phyloP scores from a whole-genome alignment of 257 asterid genomes.

The Nicotiana knightiana region DNA sequence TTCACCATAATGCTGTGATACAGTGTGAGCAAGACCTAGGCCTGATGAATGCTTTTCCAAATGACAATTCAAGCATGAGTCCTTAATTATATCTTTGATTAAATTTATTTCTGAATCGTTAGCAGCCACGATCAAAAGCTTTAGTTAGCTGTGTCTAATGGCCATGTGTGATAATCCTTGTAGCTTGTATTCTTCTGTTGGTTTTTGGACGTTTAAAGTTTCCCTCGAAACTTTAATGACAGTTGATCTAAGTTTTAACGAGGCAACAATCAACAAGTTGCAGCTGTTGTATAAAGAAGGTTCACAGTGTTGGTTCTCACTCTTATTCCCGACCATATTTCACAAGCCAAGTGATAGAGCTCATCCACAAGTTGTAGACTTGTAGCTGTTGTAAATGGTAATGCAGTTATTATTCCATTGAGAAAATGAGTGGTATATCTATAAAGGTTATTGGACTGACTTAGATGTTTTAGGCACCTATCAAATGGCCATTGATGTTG shows the following conservation, averaged over 20 bases:
- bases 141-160: not conserved
- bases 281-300: not conserved
- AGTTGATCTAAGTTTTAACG: not conserved
- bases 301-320: not conserved
- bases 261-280: not conserved
- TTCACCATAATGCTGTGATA: not conserved
- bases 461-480: not conserved
- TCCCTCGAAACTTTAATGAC: not conserved
- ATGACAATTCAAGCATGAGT: not conserved
- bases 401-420: not conserved
- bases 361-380: not conserved
- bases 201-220: not conserved
- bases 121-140: not conserved
- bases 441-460: not conserved
- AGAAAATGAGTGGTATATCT: not conserved
- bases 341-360: not conserved
- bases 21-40: not conserved
- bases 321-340: not conserved
- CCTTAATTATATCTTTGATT: not conserved
- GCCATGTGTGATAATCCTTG: not conserved
- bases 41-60: not conserved
- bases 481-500: not conserved
- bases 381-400: not conserved
- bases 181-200: not conserved
- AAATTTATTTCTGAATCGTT: not conserved